Conservation (phyloP, 2,329 filamentous ascomycete genomes). For the Paraphoma sp. region DNA sequence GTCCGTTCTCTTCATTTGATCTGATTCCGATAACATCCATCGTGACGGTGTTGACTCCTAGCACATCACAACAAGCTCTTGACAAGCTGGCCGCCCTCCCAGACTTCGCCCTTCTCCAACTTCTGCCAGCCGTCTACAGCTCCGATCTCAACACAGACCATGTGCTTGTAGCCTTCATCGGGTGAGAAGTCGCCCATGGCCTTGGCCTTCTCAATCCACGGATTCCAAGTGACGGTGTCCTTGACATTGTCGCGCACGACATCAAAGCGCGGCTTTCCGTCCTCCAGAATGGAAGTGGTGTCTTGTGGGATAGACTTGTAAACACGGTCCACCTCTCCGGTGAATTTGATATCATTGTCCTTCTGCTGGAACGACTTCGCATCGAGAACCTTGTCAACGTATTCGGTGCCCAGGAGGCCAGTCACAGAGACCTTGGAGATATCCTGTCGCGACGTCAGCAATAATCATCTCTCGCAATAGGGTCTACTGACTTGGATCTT, state of each 20-base stretch:
- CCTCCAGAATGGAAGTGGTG: slow-evolving; percentile 69
- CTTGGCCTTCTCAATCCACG: slow-evolving; percentile 85
- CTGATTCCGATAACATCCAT: too few relatives aligned
- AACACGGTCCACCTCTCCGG: slow-evolving; percentile 83
- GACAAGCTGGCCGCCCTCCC: slow-evolving; percentile 68
- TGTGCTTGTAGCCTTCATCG: slow-evolving; percentile 87
- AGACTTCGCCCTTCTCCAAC: slow-evolving; percentile 78
- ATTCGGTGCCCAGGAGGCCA: slow-evolving; percentile 78
- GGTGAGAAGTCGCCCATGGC: slow-evolving; percentile 87
- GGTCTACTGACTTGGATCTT: slow-evolving; percentile 70
- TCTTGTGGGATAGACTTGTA: slow-evolving; percentile 73
- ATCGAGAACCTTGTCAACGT: slow-evolving; percentile 82
- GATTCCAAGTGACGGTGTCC: slow-evolving; percentile 96
- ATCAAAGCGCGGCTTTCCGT: slow-evolving; percentile 69
- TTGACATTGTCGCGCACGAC: slow-evolving; percentile 83
- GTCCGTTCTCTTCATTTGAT: too few relatives aligned
- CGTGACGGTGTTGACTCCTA: background rate
- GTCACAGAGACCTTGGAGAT: slow-evolving; percentile 75
- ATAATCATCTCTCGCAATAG: background rate
- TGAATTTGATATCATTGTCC: slow-evolving; percentile 70
- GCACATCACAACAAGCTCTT: slow-evolving; percentile 48
- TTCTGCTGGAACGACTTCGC: slow-evolving; percentile 69
- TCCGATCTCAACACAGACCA: slow-evolving; percentile 94
- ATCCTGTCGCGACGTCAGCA: slow-evolving; percentile 62
- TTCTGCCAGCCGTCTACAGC: slow-evolving; percentile 82